Base-by-base conservation (phyloP, 75 land plant genomes). In the Adiantum capillusveneris region DNA sequence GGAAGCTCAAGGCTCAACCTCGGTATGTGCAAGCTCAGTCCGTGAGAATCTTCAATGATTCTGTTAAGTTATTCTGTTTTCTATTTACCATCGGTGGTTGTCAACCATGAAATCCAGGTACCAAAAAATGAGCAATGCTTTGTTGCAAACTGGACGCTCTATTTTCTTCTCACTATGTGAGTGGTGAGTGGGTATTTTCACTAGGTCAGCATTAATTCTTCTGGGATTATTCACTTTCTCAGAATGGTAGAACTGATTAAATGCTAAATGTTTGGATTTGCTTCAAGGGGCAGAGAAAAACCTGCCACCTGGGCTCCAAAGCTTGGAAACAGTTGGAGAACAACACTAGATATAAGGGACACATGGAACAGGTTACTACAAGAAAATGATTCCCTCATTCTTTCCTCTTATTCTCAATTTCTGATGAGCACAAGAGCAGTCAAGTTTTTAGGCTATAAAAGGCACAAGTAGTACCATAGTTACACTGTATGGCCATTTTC, bases 241-340 rank as follows among this genome's bases (percentile, higher is more conserved):
- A 34, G 37, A 34, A 34, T 34, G 7, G 9, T 5, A 9, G 37
- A 34, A 34, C 3, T n/a, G n/a, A 3, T 34, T 34, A 34, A 5
- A 34, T 34, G 37, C 7, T 34, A 46, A 2, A 17, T 46, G 49
- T 46, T 46, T 46, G 5, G 21, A 7, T 46, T 46, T 46, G 49
- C 21, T 5, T 34, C 3, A 34, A 71, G 73, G 73, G 75, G 75
- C 20, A 0, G 44, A n/a, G 75, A 65, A 34, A 27, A 55, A 24
- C 75, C 75, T 36, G 68, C 75, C 19, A 66, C 53, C 29, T 77
- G 79, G 79, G 79, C 66, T 11, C 21, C 31, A 6, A 43, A 62
- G 21, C 58, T 74, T 42, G 79, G 78, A 37, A 62, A 77, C 39
- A 77, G 79, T 43, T 77, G 79, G 79, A 68, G 79, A 7, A 77